Evolutionary conservation across 768 basidiomycete genomes (phyloP), one percentile per base, ranked within the genome.

Genomic region (Pleurotus platypus): DNA sequence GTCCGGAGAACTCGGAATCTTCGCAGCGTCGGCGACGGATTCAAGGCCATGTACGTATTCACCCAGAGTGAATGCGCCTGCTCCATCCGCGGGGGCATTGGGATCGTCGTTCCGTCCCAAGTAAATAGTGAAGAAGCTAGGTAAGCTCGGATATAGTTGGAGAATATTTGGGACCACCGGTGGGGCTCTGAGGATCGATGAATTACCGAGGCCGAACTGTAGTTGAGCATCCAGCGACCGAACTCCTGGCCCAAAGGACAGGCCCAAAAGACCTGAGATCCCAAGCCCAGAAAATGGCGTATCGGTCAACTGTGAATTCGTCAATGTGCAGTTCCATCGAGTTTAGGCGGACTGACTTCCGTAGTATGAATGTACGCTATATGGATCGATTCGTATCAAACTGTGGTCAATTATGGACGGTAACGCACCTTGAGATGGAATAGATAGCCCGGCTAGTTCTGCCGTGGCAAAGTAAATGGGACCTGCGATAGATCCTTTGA

Each of bases 121-220:
- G 38, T 86, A 77, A 58, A 91, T 71, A 0, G 86, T 80, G 54
- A 91, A 73, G 60, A 71, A 81, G 64, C 87, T 86, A 0, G 84
- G 78, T 2, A 81, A 71, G 15, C 80, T 71, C 6, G 71, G 68
- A 63, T 89, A 77, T 60, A 83, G 79, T 4, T 69, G 64, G 66
- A 91, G 90, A 58, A 89, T 83, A 46, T 82, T 77, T 11, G 30
- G 27, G 70, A 87, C 84, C 6, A 89, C 72, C 27, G 84, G 75
- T 0, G 84, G 70, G 58, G 81, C 78, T 4, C 82, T 86, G 0
- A 69, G 64, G 11, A 72, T 39, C 16, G 69, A 61, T 5, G 68
- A 61, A 15, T 78, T 64, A 20, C 67, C 59, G 46, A 63, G 45
- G 55, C 75, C 2, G 82, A 90, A 39, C 75, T 82, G n/a, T 70